Evolutionary conservation across 2,329 filamentous ascomycete genomes (phyloP).

Genomic region (Emergomyces pasteurianus): DNA sequence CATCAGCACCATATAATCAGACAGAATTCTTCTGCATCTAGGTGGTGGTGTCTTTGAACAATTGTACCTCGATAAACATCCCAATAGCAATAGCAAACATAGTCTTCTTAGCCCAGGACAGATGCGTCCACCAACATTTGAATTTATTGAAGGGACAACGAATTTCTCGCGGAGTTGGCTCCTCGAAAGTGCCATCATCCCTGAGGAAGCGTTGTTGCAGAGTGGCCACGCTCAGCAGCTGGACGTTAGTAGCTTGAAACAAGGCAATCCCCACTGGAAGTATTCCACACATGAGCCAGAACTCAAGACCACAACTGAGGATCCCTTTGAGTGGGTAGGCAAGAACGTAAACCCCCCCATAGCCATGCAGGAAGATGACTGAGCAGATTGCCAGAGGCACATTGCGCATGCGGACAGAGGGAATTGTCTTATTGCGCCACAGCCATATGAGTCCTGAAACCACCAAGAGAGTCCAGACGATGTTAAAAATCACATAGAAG

Average conservation of each 20-base stretch:
- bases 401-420: slow-evolving; percentile 15
- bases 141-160: not conserved
- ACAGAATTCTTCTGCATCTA: not conserved
- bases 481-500: slow-evolving; percentile 13
- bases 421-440: slow-evolving; percentile 13
- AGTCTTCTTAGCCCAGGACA: slow-evolving; percentile 38
- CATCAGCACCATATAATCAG: slow-evolving; percentile 8
- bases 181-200: slow-evolving; percentile 1
- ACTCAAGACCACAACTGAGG: slow-evolving; percentile 42
- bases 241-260: slow-evolving; percentile 49
- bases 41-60: slow-evolving; percentile 4
- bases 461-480: slow-evolving; percentile 17
- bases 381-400: slow-evolving; percentile 13
- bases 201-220: slow-evolving; percentile 28
- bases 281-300: slow-evolving; percentile 52
- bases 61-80: slow-evolving; percentile 41
- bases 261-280: slow-evolving; percentile 50
- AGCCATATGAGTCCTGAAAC: slow-evolving; percentile 13
- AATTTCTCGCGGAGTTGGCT: not conserved
- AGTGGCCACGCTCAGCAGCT: slow-evolving; percentile 40
- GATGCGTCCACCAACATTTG: slow-evolving; percentile 20
- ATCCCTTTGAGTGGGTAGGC: slow-evolving; percentile 16
- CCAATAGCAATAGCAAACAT: slow-evolving; percentile 39
- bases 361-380: slow-evolving; percentile 18
- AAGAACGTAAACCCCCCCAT: slow-evolving; percentile 15